These are phyloP conservation scores for Serendipita sp. DNA, from an alignment of 768 basidiomycete species.

Conservation along the genomic window DNA sequence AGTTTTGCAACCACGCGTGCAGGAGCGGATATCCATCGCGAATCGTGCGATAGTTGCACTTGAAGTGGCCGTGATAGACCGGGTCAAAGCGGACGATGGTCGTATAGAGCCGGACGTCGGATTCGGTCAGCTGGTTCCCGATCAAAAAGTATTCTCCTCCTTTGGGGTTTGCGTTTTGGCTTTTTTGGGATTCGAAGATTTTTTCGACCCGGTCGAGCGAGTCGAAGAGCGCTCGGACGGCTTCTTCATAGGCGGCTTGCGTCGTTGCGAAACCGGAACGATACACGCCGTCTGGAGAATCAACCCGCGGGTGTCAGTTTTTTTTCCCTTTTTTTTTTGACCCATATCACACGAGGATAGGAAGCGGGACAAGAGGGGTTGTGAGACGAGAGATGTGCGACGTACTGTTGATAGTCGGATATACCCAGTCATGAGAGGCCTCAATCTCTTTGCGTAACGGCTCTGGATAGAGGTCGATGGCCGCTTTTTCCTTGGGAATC, in stretches of 20 bases:
- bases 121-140: slow-evolving; percentile 70
- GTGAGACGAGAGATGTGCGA: slow-evolving; percentile 8
- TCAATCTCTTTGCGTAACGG: slow-evolving; percentile 64
- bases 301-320: neutral
- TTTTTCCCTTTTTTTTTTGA: too few species aligned
- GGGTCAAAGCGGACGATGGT: slow-evolving; percentile 88
- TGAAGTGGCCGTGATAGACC: slow-evolving; percentile 86
- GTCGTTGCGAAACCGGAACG: slow-evolving; percentile 73
- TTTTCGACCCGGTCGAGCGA: slow-evolving; percentile 71
- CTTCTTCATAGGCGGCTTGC: slow-evolving; percentile 65
- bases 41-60: slow-evolving; percentile 77
- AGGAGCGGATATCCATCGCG: slow-evolving; percentile 78
- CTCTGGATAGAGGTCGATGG: slow-evolving; percentile 65
- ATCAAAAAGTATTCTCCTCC: slow-evolving; percentile 66
- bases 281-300: slow-evolving; percentile 61
- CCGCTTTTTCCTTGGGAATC: slow-evolving; percentile 46
- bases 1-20: slow-evolving; percentile 66
- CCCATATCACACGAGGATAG: too few species aligned
- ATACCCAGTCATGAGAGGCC: slow-evolving; percentile 70
- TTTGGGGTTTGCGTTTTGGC: neutral
- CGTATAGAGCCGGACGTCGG: slow-evolving; percentile 79
- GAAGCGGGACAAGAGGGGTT: neutral
- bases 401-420: slow-evolving; percentile 70
- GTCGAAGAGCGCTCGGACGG: slow-evolving; percentile 58
- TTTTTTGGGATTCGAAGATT: slow-evolving; percentile 29